Evolutionary conservation across 257 asterid species (phyloP), one percentile per base, ranked within the genome.

Genomic region (Solanum tacnaense): DNA sequence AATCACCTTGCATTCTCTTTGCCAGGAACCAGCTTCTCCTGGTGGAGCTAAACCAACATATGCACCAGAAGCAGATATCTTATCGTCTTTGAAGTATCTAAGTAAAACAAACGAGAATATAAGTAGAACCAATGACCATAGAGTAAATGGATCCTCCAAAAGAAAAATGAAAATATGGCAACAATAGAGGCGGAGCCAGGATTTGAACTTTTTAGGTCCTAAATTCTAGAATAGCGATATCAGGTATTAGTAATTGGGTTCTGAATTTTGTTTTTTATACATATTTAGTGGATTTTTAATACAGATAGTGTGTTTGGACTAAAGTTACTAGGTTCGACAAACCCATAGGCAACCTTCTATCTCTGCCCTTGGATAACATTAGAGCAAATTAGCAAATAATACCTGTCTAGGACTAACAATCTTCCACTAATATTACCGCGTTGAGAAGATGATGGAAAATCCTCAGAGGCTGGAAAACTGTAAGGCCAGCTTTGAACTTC

Each of bases 11-110:
- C 92, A 90, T 91, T 95, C 98, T 90, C 91, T 91, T 91, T 95
- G 97, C 96, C 96, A 95, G 7, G 98, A 95, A 67, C 97, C 98
- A 31, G 15, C 72, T 20, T 93, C 95, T 35, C 98, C 98, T 18
- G 92, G 95, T 31, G 91, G 90, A 79, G 97, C 97, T 86, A 94
- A 83, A 35, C 98, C 98, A 29, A 95, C 92, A 41, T 89, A 90
- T 44, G 96, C 96, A 44, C 93, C 95, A 83, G 88, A 73, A 31
- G 92, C 96, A 5, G 90, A 89, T 62, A 92, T 75, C 0, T 35
- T 29, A 7, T 91, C 94, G 46, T 90, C 23, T 79, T 88, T 89
- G n/a, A 91, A 58, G 49, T 88, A 94, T 88, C 96, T 93, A 49
- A 58, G 86, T 20, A 79, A 31, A 41, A 70, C 46, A 70, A 44